Conservation (phyloP, 2,329 filamentous ascomycete species). For the Claviceps lovelessii region DNA sequence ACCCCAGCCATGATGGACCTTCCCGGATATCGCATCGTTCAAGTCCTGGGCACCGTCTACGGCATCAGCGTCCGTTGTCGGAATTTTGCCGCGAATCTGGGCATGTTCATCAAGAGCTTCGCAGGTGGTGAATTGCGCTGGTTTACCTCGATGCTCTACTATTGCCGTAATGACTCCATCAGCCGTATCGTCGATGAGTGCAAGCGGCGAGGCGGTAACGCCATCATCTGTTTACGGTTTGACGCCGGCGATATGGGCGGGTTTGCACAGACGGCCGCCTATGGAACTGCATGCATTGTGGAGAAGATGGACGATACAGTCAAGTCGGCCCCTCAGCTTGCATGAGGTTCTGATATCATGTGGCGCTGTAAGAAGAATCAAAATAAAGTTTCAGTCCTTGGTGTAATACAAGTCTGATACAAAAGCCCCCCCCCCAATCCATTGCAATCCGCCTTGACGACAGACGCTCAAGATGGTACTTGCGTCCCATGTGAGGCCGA, state of each 20-base stretch:
- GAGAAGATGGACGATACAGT: conserved; percentile 35
- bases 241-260: conserved; percentile 40
- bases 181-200: conserved; percentile 40
- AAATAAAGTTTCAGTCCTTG: no score
- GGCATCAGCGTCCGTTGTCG: conserved; percentile 42
- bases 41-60: conserved; percentile 43
- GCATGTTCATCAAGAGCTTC: conserved; percentile 41
- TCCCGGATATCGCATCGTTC: conserved; percentile 43
- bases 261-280: conserved; percentile 45
- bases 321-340: conserved; percentile 15
- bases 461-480: no score
- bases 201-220: conserved; percentile 43
- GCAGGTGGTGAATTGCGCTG: conserved; percentile 45
- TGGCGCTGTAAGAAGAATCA: background rate
- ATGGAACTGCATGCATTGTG: conserved; percentile 43
- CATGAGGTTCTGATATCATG: background rate
- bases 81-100: conserved; percentile 42
- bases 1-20: conserved; percentile 44
- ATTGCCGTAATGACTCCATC: conserved; percentile 44
- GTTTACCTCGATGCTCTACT: conserved; percentile 46
- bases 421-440: no score
- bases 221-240: conserved; percentile 44
- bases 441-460: no score
- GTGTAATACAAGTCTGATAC: background rate
- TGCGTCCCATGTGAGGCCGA: no score